These are phyloP conservation scores for Backusella westeae DNA, from an alignment of 192 early-diverging fungal species.

Conservation along the genomic window DNA sequence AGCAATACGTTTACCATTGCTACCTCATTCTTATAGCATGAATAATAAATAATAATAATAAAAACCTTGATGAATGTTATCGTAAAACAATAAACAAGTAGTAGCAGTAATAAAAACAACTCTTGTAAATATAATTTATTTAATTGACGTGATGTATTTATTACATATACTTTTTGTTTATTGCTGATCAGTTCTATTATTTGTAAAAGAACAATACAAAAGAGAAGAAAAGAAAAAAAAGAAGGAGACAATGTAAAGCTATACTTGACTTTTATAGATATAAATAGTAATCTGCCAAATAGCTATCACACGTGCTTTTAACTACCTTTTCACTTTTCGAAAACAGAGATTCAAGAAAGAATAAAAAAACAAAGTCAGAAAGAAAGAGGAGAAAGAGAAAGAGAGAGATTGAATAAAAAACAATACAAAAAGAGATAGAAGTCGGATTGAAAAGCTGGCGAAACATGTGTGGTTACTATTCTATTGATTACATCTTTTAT, in stretches of 20 bases:
- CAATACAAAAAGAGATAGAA: neutral
- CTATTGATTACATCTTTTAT: neutral
- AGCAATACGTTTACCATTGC: neutral
- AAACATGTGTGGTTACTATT: neutral
- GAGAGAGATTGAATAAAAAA: neutral
- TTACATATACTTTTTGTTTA: neutral
- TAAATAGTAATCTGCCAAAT: conserved; percentile 3
- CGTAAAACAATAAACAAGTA: neutral
- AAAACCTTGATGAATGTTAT: neutral
- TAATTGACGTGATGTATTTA: neutral
- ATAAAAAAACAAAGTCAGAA: neutral
- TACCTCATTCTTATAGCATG: neutral
- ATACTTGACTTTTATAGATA: neutral
- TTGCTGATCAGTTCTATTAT: neutral
- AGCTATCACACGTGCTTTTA: conserved; percentile 3
- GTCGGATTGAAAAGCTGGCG: conserved; percentile 8
- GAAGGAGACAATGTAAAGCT: neutral
- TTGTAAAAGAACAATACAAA: conserved; percentile 6
- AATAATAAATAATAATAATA: neutral
- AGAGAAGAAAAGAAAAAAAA: neutral
- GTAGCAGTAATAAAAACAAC: neutral
- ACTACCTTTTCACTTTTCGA: neutral
- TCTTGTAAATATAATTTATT: neutral
- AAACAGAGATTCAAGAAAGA: neutral
- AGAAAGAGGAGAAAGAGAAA: neutral